phyloP scores from a whole-genome alignment of 768 basidiomycete genomes.

The Chalciporus pseudorubinellus region DNA sequence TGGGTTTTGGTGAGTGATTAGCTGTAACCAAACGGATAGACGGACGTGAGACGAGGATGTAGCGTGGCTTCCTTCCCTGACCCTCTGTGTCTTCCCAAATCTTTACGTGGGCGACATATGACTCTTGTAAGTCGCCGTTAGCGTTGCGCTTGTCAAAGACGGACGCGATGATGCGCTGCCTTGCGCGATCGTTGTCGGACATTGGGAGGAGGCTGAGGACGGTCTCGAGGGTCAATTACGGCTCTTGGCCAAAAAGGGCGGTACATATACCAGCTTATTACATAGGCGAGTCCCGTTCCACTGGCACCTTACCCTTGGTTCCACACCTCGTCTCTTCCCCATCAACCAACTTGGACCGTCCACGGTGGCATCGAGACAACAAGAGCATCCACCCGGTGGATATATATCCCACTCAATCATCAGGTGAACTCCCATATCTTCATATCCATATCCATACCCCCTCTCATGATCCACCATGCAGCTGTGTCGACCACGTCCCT shows the following conservation, averaged over 20 bases:
- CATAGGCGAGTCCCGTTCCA: slow-evolving; percentile 6
- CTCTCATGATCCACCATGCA: slow-evolving; percentile 15
- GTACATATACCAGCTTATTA: slow-evolving; percentile 1
- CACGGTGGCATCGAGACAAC: slow-evolving; percentile 10
- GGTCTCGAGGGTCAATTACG: neutral
- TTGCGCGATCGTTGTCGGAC: slow-evolving; percentile 48
- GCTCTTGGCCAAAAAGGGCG: slow-evolving; percentile 1
- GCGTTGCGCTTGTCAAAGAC: slow-evolving; percentile 77
- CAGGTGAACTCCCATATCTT: slow-evolving; percentile 5
- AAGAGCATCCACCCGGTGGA: slow-evolving; percentile 13
- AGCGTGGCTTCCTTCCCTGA: slow-evolving; percentile 79
- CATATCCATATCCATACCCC: neutral
- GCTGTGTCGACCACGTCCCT: slow-evolving; percentile 19
- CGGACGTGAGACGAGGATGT: slow-evolving; percentile 88
- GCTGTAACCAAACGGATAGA: slow-evolving; percentile 19
- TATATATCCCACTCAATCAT: slow-evolving; percentile 3
- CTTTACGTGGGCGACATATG: slow-evolving; percentile 86
- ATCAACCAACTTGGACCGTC: slow-evolving; percentile 4
- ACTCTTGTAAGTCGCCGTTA: slow-evolving; percentile 64
- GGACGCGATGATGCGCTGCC: slow-evolving; percentile 74
- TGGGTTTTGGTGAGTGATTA: neutral
- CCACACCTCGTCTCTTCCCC: neutral
- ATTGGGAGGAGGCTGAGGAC: slow-evolving; percentile 19
- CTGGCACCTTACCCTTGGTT: neutral
- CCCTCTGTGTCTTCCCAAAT: slow-evolving; percentile 89